Percentiles rank a stretch among this genome's conserved stretches.
These are phyloP conservation scores for Sugiyamaella novakii DNA, from an alignment of 1,139 yeast species.

Conservation along the genomic window DNA sequence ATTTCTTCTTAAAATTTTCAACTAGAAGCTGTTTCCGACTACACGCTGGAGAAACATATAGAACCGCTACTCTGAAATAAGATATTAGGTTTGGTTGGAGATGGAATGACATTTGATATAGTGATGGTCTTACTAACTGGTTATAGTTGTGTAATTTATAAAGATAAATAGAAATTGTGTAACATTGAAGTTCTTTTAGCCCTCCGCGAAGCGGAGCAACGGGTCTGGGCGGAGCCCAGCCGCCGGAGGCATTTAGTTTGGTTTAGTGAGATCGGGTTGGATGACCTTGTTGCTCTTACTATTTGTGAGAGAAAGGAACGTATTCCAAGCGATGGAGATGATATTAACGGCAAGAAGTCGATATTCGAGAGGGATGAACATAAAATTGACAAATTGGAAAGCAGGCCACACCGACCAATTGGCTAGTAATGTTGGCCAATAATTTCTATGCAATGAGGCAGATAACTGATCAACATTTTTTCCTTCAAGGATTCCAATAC, in stretches of 20 bases:
- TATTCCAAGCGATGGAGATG: conserved; percentile 82
- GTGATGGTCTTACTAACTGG: too few relatives aligned
- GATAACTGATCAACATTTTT: conserved; percentile 41
- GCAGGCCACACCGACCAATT: conserved; percentile 91
- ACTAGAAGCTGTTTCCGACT: conserved; percentile 44
- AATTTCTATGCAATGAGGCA: conserved; percentile 33
- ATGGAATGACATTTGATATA: background rate
- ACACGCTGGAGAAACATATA: conserved; percentile 37
- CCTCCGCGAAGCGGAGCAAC: background rate
- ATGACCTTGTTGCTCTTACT: conserved; percentile 24
- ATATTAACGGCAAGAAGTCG: conserved; percentile 70
- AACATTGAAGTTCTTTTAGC: too few relatives aligned
- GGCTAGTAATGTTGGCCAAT: conserved; percentile 53
- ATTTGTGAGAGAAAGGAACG: conserved; percentile 65
- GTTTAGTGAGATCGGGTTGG: conserved; percentile 8
- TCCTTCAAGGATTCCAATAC: conserved; percentile 69
- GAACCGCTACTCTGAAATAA: conserved; percentile 41
- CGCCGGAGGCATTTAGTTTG: conserved; percentile 3
- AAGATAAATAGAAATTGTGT: too few relatives aligned
- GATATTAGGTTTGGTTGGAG: background rate
- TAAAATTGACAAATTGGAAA: conserved; percentile 73
- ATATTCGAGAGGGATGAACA: conserved; percentile 66
- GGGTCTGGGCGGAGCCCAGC: background rate
- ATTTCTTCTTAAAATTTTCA: conserved; percentile 28
- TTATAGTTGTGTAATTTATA: too few relatives aligned